Evolutionary conservation across 1,284 basidiomycete genomes (phyloP), one percentile per base, ranked within the genome.

Genomic region (Trametes pubescens): DNA sequence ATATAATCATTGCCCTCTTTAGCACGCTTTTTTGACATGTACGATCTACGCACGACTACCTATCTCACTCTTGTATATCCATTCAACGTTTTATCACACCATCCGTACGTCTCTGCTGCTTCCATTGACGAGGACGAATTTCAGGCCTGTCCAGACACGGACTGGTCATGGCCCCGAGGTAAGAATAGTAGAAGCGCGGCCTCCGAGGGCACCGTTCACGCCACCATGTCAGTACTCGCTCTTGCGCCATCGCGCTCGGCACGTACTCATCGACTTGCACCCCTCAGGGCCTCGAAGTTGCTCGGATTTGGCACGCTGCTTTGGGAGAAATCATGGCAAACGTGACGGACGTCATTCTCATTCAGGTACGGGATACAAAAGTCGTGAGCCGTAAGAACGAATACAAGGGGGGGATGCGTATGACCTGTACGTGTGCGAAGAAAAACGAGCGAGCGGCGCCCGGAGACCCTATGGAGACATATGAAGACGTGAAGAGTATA

Each of bases 351-450:
- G 64, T 68, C 59, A 65, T 49, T 65, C 61, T 68, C 61, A 63
- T 65, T 68, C 59, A 14, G 26, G 53, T 55, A 61, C 24, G 38
- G 51, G 48, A 61, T 67, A 58, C 60, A 67, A 65, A 52, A 67
- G 46, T 59, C 63, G 61, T 67, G 61, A 57, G 58, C 35, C 61
- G 59, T 61, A 37, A 59, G 61, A 62, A 63, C 54, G 62, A 58
- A 64, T 61, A 62, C 62, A 64, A 66, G 37, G 54, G 51, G 35
- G 40, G 38, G 57, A 34, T 54, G 62, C 62, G 67, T 68, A 66
- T 47, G 62, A 66, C 67, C 67, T 68, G 64, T 68, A 68, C 62
- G 60, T 62, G 62, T 44, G 64, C 40, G 61, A 64, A 64, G 61
- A 44, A 48, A 40, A 57, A 59, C 52, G 60, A 61, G 44, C 34